Evolutionary conservation across 768 basidiomycete species (phyloP).

Genomic region (Boletus rufocinnamomeus): DNA sequence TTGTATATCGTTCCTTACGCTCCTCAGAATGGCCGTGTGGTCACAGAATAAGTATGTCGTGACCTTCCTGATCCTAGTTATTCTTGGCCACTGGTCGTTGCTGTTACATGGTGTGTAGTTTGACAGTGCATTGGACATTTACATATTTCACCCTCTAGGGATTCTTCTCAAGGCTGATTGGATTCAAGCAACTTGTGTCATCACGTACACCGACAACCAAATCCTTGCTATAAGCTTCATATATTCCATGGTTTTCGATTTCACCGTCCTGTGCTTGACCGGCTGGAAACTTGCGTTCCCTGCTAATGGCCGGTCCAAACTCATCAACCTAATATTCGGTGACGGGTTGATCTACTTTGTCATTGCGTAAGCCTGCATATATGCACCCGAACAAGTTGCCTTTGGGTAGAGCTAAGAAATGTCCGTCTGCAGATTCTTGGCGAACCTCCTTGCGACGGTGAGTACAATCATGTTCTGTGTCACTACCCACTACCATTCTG

Average conservation of each 20-base stretch:
- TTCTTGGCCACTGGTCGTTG: constrained; percentile 72
- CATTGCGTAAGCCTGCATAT: constrained; percentile 55
- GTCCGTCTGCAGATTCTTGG: constrained; percentile 53
- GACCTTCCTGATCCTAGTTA: constrained; percentile 51
- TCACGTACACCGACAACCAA: constrained; percentile 57
- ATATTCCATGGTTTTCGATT: constrained; percentile 74
- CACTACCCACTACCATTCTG: neutral
- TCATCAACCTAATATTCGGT: constrained; percentile 66
- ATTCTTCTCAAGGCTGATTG: constrained; percentile 61
- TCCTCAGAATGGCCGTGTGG: constrained; percentile 68
- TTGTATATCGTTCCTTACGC: constrained; percentile 1
- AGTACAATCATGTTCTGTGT: constrained; percentile 5
- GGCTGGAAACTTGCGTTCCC: constrained; percentile 58
- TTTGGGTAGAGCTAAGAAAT: constrained; percentile 6
- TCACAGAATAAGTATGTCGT: constrained; percentile 57
- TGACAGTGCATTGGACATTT: neutral
- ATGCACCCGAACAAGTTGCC: neutral
- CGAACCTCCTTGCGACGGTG: constrained; percentile 60
- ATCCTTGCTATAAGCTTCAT: constrained; percentile 69
- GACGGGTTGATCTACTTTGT: constrained; percentile 74
- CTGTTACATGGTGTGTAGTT: constrained; percentile 56
- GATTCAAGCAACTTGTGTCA: constrained; percentile 53
- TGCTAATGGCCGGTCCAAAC: constrained; percentile 50
- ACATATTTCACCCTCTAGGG: constrained; percentile 37
- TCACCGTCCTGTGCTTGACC: constrained; percentile 60